A percentile compares a stretch with the other conserved stretches of the same genome.
Conservation (phyloP, 768 basidiomycete genomes). For the Krasilnikovozyma curviuscula region DNA sequence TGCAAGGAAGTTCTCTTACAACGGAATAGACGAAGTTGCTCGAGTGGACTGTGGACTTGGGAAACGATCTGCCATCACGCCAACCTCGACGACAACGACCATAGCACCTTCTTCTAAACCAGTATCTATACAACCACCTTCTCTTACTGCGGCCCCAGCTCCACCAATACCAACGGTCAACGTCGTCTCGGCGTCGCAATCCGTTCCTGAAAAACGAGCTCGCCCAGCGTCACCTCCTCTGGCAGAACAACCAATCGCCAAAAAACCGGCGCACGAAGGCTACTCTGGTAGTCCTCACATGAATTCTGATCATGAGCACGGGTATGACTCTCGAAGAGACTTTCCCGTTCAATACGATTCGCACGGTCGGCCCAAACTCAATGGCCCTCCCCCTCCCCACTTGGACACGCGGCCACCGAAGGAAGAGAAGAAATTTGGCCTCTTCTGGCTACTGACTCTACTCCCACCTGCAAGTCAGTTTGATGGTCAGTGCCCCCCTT, state of each 20-base stretch:
- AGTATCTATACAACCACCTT: slow-evolving; percentile 6
- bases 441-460: slow-evolving; percentile 68
- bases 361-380: slow-evolving; percentile 20
- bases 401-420: not conserved
- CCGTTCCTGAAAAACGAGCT: slow-evolving; percentile 21
- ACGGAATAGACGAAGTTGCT: slow-evolving; percentile 72
- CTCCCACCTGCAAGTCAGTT: slow-evolving; percentile 55
- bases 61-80: slow-evolving; percentile 17
- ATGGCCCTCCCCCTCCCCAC: slow-evolving; percentile 4
- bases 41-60: slow-evolving; percentile 71
- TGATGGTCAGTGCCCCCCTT: slow-evolving; percentile 43
- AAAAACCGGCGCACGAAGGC: not conserved
- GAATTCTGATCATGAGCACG: slow-evolving; percentile 5
- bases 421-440: slow-evolving; percentile 12
- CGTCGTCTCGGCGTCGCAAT: slow-evolving; percentile 14
- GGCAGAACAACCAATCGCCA: not conserved
- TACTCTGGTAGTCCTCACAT: slow-evolving; percentile 8
- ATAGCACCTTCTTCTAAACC: slow-evolving; percentile 3
- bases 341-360: slow-evolving; percentile 19
- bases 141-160: slow-evolving; percentile 6
- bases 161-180: slow-evolving; percentile 21
- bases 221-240: not conserved
- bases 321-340: slow-evolving; percentile 15
- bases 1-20: slow-evolving; percentile 65
- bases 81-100: slow-evolving; percentile 15